Evolutionary conservation across 1,139 yeast genomes (phyloP), one percentile per base, ranked within the genome.

Genomic region (Saccharomyces pastorianus): DNA sequence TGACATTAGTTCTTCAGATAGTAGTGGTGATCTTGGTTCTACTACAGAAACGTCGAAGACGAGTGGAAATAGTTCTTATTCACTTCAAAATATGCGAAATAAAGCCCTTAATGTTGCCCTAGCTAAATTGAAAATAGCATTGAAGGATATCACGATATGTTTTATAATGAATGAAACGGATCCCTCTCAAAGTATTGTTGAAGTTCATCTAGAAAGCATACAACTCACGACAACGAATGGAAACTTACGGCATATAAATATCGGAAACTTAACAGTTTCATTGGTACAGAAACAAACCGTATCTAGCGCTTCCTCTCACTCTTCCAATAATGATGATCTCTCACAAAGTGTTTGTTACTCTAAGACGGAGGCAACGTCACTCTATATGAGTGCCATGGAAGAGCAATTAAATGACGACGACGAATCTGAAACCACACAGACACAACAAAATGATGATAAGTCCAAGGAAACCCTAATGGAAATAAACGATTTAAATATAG

Each of bases 351-450:
- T 82, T 72, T 75, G 83, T 44, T 84, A 84, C 62, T 82, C 93
- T 0, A 85, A 81, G 53, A 83, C 80, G 52, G 86, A 85, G 58
- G 85, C 87, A 1, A 79, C 82, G 49, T 84, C 95, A 1, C 78
- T 89, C 29, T 89, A 88, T 65, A 82, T 88, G 91, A 88, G 96
- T 69, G 96, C 96, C 1, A 74, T 83, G 2, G 82, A 85, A 0
- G 67, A 67, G 2, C 29, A 29, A 23, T 28, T 13, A 23, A 41
- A 23, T 41, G 27, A 27, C 42, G 20, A 44, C n/a, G 46, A 17
- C 7, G 44, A 29, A 8, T 8, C 13, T 5, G 46, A 29, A 25
- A 47, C 51, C 1, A 56, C 55, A 6, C 54, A 58, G 23, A 29
- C 52, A 9, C 50, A 51, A 29, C 50, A 61, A n/a, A 48, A 64